A percentile compares a stretch with the other conserved stretches of the same genome.
These are phyloP conservation scores for Sergeia podlipaevii DNA, from an alignment of 208 protist species.

Conservation along the genomic window DNA sequence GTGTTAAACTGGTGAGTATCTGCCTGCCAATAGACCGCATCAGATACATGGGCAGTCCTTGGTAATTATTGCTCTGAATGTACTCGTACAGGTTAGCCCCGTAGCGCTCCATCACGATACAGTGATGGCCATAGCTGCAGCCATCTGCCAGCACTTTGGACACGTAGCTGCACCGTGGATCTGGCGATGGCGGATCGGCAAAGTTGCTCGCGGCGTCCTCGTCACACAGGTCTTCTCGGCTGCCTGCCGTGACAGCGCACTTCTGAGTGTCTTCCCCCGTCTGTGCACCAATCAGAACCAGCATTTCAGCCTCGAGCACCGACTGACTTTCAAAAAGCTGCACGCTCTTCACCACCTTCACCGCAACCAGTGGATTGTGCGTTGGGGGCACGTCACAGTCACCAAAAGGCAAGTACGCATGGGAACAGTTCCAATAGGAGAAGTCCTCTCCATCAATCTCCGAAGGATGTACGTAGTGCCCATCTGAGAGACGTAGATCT, in stretches of 20 bases:
- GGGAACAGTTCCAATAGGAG: conserved; percentile 81
- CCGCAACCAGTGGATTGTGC: conserved; percentile 64
- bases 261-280: conserved; percentile 12
- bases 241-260: background rate
- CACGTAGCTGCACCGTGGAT: conserved; percentile 56
- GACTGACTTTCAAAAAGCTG: conserved; percentile 75
- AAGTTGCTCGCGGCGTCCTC: background rate
- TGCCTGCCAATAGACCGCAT: conserved; percentile 86
- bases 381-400: conserved; percentile 54
- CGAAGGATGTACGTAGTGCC: conserved; percentile 64
- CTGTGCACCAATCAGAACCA: conserved; percentile 76
- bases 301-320: conserved; percentile 79
- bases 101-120: conserved; percentile 91
- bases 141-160: conserved; percentile 72
- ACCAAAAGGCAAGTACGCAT: conserved; percentile 71
- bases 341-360: conserved; percentile 83
- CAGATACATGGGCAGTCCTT: conserved; percentile 77
- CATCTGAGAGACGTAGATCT: conserved; percentile 64
- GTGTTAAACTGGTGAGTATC: conserved; percentile 90
- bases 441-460: conserved; percentile 75
- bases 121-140: conserved; percentile 81
- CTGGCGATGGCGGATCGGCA: conserved; percentile 26
- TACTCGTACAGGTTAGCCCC: conserved; percentile 92
- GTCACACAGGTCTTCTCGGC: no score
- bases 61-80: conserved; percentile 68